Conservation (phyloP, 768 basidiomycete species). For the Pleurotus ostreatus region DNA sequence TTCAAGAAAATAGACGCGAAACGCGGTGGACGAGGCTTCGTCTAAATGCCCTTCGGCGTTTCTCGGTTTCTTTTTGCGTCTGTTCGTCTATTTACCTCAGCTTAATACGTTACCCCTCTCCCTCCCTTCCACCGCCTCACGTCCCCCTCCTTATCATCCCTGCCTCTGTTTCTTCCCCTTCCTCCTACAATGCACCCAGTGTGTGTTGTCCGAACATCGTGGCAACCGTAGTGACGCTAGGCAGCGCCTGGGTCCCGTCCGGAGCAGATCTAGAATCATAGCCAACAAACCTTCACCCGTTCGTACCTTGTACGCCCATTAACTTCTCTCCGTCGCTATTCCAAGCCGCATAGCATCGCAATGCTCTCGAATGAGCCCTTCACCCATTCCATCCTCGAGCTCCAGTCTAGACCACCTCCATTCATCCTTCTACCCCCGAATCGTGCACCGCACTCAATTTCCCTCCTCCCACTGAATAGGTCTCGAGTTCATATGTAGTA, state of each 20-base stretch:
- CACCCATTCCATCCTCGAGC: background rate
- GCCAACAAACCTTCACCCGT: background rate
- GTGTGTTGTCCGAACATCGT: background rate
- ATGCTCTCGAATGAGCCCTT: slow-evolving; percentile 4
- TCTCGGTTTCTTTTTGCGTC: background rate
- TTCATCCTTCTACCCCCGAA: too few relatives aligned
- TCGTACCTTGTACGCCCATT: background rate
- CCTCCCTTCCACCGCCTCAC: background rate
- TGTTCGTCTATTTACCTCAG: background rate
- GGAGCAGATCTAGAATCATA: slow-evolving; percentile 5
- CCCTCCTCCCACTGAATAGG: background rate
- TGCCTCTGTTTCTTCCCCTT: background rate
- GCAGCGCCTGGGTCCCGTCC: slow-evolving; percentile 3
- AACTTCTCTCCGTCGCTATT: slow-evolving; percentile 6
- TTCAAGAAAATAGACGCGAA: slow-evolving; percentile 90
- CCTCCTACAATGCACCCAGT: background rate
- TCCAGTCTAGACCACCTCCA: background rate
- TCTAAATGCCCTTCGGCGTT: slow-evolving; percentile 35
- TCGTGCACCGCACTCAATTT: too few relatives aligned
- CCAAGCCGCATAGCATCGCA: slow-evolving; percentile 1
- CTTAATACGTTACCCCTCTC: slow-evolving; percentile 1
- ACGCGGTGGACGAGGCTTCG: slow-evolving; percentile 83
- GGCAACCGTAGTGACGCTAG: slow-evolving; percentile 3
- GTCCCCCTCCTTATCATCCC: background rate
- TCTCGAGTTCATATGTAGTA: background rate